Conservation (phyloP, 257 asterid species). For the Plantago ovata region DNA sequence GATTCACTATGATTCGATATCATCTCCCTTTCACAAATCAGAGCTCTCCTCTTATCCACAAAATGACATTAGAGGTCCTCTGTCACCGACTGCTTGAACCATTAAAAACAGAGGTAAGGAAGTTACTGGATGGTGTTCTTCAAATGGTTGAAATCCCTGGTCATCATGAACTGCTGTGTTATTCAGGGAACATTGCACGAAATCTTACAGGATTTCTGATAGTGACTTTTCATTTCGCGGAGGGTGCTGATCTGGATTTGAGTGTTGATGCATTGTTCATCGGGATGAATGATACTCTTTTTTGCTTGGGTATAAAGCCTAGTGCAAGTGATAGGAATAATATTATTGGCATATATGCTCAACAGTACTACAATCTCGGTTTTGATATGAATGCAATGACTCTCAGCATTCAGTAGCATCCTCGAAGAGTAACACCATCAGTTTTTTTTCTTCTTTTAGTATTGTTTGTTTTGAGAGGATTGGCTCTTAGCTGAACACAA, state of each 20-base stretch:
- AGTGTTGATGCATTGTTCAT: neutral
- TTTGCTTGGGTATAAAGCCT: neutral
- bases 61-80: constrained; percentile 16
- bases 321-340: neutral
- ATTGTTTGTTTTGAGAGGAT: no score
- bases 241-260: constrained; percentile 2
- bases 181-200: neutral
- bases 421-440: neutral
- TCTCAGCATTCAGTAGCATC: neutral
- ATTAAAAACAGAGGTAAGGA: neutral
- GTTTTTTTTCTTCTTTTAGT: no score
- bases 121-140: neutral
- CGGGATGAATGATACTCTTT: neutral
- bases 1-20: constrained; percentile 22
- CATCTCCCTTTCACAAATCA: neutral
- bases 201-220: constrained; percentile 9
- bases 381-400: constrained; percentile 3
- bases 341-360: constrained; percentile 7
- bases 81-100: constrained; percentile 5
- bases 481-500: no score
- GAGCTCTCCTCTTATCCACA: neutral
- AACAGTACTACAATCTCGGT: constrained; percentile 8
- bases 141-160: neutral
- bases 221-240: neutral
- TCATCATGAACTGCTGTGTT: neutral